Evolutionary conservation across 2,329 filamentous ascomycete genomes (phyloP), one percentile per base, ranked within the genome.

Genomic region (Ophiostoma sp.): DNA sequence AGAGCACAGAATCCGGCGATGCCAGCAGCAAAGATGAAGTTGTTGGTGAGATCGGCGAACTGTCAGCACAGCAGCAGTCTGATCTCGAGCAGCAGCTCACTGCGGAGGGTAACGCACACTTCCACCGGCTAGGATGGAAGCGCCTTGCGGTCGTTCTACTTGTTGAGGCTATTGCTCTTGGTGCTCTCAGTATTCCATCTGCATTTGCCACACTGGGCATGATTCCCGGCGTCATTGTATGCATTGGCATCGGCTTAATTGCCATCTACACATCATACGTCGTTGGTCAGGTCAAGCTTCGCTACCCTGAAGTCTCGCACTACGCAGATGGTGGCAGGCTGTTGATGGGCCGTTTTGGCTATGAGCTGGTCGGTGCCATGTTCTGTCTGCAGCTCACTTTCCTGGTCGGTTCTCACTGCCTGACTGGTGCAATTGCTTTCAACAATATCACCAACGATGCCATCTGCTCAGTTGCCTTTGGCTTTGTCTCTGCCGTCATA

Each of bases 401-500:
- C 65, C 23, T 67, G n/a, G 65, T 67, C 7, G 65, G 65, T 15
- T 67, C 65, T 23, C 65, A 67, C 39, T 67, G 65, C 39, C 13
- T 67, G 65, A 67, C 65, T 11, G 65, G 65, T 17, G 65, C 65
- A 10, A 67, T 67, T 44, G 65, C 65, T 10, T 67, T 67, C 23
- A 67, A 67, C 65, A 67, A 41, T 39, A 67, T 67, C 36, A 67
- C 65, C 36, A 41, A 67, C 65, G 65, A 67, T 13, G 65, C 65
- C 11, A 44, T 67, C 15, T 67, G 65, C 65, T 67, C 65, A 4
- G 65, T 67, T 11, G 65, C 36, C 23, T 67, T 67, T 48, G 65
- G 65, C 4, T 67, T 67, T 11, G 15, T 67, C 4, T 67, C 65
- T 1, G 65, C 65, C 23, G n/a, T 67, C n/a, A 67, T 67, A 0